Evolutionary conservation across 345 rosid species (phyloP), one percentile per base, ranked within the genome.

Genomic region (Camelina sativa): DNA sequence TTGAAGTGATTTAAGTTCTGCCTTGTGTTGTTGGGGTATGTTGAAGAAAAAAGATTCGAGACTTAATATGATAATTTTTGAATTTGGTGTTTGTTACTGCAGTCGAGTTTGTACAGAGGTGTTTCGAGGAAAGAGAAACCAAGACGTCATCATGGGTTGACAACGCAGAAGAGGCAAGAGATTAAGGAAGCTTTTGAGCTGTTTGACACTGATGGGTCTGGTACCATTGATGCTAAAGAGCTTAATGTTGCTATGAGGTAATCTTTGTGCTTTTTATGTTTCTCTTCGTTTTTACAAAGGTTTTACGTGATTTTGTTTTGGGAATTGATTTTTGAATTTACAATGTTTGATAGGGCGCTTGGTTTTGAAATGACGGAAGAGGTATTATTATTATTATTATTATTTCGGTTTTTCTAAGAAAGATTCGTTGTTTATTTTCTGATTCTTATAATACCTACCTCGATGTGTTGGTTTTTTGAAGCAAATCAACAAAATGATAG

Each of bases 241-340:
- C 85, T 96, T 79, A 90, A 90, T 79, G 93, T 96, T 62, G 99
- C 98, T 50, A 96, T 96, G 98, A 96, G 98, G 98, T 92, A 63
- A 67, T 76, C 44, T 28, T 28, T 73, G 15, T 9, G 66, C 20
- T 41, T 32, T 32, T 0, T 34, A 2, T 48, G 22, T 67, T 43
- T 46, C 41, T 76, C 34, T 38, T 17, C 13, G 11, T 38, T 35
- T 11, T n/a, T n/a, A n/a, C n/a, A n/a, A n/a, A n/a, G n/a, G n/a
- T n/a, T 47, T 16, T 8, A 48, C 17, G 53, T 4, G 3, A 9
- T 40, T 52, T 63, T 50, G 6, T 34, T 12, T 34, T 34, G 8
- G 58, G 55, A 35, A 6, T 11, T 37, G 10, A 60, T 32, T 19
- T 3, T 37, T 47, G 35, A 56, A 3, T 7, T 48, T 34, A 37